Evolutionary conservation across 495 filamentous ascomycete species (phyloP), one percentile per base, ranked within the genome.

Genomic region (Aspergillus homomorphus): DNA sequence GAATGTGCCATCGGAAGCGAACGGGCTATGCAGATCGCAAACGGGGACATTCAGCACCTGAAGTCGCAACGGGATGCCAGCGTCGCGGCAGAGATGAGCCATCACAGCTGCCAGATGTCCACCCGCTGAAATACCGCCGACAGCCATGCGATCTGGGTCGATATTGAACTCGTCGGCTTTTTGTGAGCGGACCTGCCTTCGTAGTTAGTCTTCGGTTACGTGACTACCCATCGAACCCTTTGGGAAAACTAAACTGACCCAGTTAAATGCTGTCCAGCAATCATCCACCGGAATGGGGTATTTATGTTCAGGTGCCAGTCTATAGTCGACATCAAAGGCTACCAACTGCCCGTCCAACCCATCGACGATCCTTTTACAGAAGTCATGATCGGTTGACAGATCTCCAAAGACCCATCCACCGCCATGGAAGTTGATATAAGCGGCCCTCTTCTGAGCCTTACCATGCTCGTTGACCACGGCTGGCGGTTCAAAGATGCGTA

Each of bases 401-500:
- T 69, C 68, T 1, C 73, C 72, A 61, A 73, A 75, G 15, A 76
- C 72, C 73, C 72, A 76, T 19, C 73, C 73, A 43, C 73, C 70
- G 9, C 73, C 73, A 43, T 76, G 72, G 51, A 73, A 73, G 51
- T 73, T 75, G 56, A 76, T 26, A 60, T 74, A 75, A 15, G 65
- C 73, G 0, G 70, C 72, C 58, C 72, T 68, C 44, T 69, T 71
- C 62, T 67, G 65, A n/a, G 64, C 62, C 20, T 65, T 57, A 1
- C 69, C 65, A 24, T 72, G 56, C 3, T 61, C 62, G 45, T 75
- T 62, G 8, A 58, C n/a, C 44, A 68, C 60, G 3, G 62, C 62
- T 2, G 58, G 62, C 8, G 72, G 72, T 65, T 76, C 73, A 43
- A 76, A 75, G 24, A 76, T 73, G 10, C 73, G 68, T 51, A 75